These are phyloP conservation scores for Periconia macrospinosa DNA, from an alignment of 2,329 filamentous ascomycete species.

Conservation along the genomic window DNA sequence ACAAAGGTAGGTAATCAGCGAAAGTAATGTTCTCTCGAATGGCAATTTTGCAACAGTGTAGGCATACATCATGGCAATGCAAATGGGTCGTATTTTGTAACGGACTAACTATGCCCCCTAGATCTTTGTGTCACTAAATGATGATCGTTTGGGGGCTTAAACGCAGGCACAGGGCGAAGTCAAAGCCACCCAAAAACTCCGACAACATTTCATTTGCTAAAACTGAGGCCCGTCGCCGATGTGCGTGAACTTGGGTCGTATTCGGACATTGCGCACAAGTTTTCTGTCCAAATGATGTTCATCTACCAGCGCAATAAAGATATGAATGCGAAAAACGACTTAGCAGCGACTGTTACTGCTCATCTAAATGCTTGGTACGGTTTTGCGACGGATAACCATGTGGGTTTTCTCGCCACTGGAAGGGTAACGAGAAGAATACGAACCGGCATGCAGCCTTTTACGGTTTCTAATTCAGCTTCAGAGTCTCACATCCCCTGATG, in stretches of 20 bases:
- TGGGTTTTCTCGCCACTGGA: neutral
- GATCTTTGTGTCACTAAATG: neutral
- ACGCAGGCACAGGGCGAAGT: conserved; percentile 12
- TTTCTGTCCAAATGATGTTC: neutral
- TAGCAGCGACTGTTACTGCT: neutral
- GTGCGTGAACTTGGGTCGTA: conserved; percentile 13
- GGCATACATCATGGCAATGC: too few relatives aligned
- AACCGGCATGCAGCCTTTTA: conserved; percentile 1
- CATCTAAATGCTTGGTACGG: neutral
- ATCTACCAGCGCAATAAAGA: conserved; percentile 1
- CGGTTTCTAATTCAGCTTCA: conserved; percentile 11
- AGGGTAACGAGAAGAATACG: neutral
- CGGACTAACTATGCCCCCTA: conserved; percentile 5
- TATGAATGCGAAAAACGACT: conserved; percentile 19
- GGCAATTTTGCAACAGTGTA: too few relatives aligned
- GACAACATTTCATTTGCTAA: conserved; percentile 2
- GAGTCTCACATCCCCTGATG: neutral
- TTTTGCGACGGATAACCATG: neutral
- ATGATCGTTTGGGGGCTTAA: conserved; percentile 4
- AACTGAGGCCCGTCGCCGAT: conserved; percentile 1
- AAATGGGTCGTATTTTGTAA: neutral
- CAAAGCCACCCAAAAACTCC: neutral
- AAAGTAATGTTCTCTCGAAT: too few relatives aligned
- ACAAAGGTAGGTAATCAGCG: too few relatives aligned
- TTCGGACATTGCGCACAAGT: conserved; percentile 17